phyloP scores from a whole-genome alignment of 768 basidiomycete genomes.

The Galerina sulciceps region DNA sequence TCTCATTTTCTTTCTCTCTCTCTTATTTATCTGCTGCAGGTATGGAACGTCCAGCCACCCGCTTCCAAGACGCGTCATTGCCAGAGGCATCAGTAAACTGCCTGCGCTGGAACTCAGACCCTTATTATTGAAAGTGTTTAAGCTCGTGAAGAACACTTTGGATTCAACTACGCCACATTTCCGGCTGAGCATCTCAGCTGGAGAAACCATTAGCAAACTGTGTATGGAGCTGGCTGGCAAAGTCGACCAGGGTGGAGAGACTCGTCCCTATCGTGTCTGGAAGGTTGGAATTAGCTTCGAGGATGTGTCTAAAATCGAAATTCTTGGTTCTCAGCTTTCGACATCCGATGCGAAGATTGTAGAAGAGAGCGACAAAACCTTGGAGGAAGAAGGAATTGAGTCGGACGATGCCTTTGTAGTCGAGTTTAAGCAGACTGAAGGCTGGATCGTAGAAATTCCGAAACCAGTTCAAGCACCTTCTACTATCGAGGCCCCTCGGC shows the following conservation, averaged over 20 bases:
- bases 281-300: slow-evolving; percentile 47
- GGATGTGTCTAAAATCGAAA: slow-evolving; percentile 37
- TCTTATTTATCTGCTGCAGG: slow-evolving; percentile 44
- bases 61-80: slow-evolving; percentile 71
- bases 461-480: slow-evolving; percentile 21
- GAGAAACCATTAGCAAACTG: slow-evolving; percentile 51
- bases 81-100: slow-evolving; percentile 53
- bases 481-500: slow-evolving; percentile 37
- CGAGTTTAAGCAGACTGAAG: slow-evolving; percentile 66
- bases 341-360: slow-evolving; percentile 43
- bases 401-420: slow-evolving; percentile 74
- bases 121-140: slow-evolving; percentile 61
- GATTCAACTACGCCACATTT: slow-evolving; percentile 30
- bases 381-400: slow-evolving; percentile 63
- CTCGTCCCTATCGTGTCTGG: slow-evolving; percentile 65
- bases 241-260: slow-evolving; percentile 33
- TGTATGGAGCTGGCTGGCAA: slow-evolving; percentile 42
- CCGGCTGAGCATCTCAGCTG: slow-evolving; percentile 52
- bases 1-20: slow-evolving; percentile 7
- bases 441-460: slow-evolving; percentile 57
- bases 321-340: slow-evolving; percentile 34
- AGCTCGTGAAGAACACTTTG: slow-evolving; percentile 39
- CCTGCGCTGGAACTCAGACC: slow-evolving; percentile 75
- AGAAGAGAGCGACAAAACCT: slow-evolving; percentile 46
- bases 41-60: slow-evolving; percentile 65